Percentiles rank a stretch among this genome's conserved stretches.
phyloP scores from a whole-genome alignment of 2,329 filamentous ascomycete species.

The Calonectria pseudoreteaudii region DNA sequence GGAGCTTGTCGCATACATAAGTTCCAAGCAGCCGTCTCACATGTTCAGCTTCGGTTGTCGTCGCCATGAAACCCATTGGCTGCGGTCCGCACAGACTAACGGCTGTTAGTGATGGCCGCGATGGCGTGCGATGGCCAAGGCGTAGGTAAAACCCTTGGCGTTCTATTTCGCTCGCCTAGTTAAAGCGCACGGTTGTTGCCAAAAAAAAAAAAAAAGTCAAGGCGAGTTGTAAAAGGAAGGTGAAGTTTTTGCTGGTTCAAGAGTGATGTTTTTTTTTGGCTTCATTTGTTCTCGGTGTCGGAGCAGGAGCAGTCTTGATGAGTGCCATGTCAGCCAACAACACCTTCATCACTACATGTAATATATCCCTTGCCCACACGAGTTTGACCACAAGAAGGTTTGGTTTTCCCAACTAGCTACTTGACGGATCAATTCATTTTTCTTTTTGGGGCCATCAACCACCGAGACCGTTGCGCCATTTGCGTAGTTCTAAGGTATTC shows the following conservation, averaged over 20 bases:
- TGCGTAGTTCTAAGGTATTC: neutral
- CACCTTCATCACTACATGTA: neutral
- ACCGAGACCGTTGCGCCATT: neutral
- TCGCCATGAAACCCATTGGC: constrained; percentile 6
- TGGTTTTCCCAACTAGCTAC: too few species aligned
- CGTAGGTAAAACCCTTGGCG: neutral
- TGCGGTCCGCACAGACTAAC: constrained; percentile 10
- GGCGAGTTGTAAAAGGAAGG: constrained; percentile 19
- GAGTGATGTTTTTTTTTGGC: neutral
- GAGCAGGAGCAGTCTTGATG: neutral
- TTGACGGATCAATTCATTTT: neutral
- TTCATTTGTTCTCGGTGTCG: neutral
- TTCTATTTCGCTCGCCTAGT: constrained; percentile 2
- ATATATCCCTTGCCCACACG: neutral
- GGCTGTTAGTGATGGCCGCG: constrained; percentile 21
- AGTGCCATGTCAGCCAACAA: neutral
- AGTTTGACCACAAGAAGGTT: neutral
- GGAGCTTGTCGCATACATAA: constrained; percentile 6
- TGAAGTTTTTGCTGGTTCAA: neutral
- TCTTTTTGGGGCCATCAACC: neutral
- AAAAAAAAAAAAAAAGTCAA: constrained; percentile 8
- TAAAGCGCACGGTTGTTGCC: neutral
- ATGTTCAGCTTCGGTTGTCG: constrained; percentile 1
- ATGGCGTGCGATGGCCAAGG: constrained; percentile 26
- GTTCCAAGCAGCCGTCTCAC: constrained; percentile 17